Evolutionary conservation across 163 green algal species (phyloP).

Genomic region (Botryococcus braunii): DNA sequence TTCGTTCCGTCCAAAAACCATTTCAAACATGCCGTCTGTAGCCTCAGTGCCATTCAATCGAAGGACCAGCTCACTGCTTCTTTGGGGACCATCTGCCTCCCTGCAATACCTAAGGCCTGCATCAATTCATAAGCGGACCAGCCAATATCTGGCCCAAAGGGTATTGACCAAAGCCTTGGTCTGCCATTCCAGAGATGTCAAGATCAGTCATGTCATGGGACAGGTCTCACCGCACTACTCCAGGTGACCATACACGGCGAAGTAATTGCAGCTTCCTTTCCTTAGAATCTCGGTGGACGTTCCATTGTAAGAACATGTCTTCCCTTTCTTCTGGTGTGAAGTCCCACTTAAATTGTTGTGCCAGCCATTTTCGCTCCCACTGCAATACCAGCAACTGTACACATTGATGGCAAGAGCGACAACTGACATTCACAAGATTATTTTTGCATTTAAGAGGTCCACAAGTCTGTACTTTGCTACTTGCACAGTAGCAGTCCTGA

Average conservation of each 20-base stretch:
- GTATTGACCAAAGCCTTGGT: background rate
- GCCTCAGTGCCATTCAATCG: slow-evolving; percentile 31
- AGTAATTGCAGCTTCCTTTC: slow-evolving; percentile 55
- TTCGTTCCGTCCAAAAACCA: slow-evolving; percentile 33
- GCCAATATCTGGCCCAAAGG: background rate
- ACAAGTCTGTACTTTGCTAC: no score
- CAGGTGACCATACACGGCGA: slow-evolving; percentile 34
- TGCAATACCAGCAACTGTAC: slow-evolving; percentile 11
- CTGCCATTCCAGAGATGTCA: background rate
- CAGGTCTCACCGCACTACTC: slow-evolving; percentile 27
- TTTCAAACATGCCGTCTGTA: slow-evolving; percentile 33
- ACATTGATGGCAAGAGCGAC: background rate
- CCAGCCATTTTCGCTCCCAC: slow-evolving; percentile 49
- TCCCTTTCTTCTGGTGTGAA: slow-evolving; percentile 32
- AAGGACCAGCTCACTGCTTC: slow-evolving; percentile 32
- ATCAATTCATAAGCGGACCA: background rate
- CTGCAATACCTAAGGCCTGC: slow-evolving; percentile 24
- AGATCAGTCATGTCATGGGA: background rate
- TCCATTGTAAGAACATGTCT: slow-evolving; percentile 37
- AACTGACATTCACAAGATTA: no score
- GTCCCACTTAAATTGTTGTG: slow-evolving; percentile 38
- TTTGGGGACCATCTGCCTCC: slow-evolving; percentile 25
- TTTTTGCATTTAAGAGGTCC: no score
- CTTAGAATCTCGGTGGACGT: slow-evolving; percentile 35
- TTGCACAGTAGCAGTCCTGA: no score